These are phyloP conservation scores for Salix suchowensis DNA, from an alignment of 345 rosid species.

Conservation along the genomic window DNA sequence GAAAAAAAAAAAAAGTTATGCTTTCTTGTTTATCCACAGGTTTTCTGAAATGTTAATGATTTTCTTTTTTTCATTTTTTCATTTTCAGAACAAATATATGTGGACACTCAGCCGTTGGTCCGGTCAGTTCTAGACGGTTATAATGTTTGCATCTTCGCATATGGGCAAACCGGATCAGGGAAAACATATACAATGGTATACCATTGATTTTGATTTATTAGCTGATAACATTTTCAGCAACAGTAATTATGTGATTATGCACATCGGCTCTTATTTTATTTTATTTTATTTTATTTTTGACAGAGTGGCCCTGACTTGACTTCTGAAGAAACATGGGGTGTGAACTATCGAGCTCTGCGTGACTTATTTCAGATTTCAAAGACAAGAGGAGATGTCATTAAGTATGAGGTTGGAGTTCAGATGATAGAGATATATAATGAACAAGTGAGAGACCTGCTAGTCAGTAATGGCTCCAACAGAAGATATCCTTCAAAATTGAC, in stretches of 20 bases:
- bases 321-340: conserved; percentile 81
- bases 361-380: conserved; percentile 79
- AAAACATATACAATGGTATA: conserved; percentile 94
- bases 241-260: background rate
- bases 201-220: background rate
- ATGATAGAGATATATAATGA: conserved; percentile 98
- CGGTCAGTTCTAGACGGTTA: conserved; percentile 91
- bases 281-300: background rate
- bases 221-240: background rate
- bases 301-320: conserved; percentile 93
- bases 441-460: conserved; percentile 90
- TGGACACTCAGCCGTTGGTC: conserved; percentile 70
- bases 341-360: conserved; percentile 84
- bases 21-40: background rate
- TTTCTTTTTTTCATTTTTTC: background rate
- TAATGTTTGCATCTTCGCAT: conserved; percentile 94
- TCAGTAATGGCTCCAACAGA: conserved; percentile 79
- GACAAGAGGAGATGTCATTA: conserved; percentile 54
- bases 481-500: conserved; percentile 66
- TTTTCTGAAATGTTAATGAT: background rate
- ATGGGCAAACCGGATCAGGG: conserved; percentile 99
- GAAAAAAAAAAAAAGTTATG: no score
- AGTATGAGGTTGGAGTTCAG: conserved; percentile 90
- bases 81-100: conserved; percentile 71
- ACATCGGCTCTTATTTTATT: background rate